Evolutionary conservation across 1,284 basidiomycete species (phyloP), one percentile per base, ranked within the genome.

Genomic region (Malassezia pachydermatis): DNA sequence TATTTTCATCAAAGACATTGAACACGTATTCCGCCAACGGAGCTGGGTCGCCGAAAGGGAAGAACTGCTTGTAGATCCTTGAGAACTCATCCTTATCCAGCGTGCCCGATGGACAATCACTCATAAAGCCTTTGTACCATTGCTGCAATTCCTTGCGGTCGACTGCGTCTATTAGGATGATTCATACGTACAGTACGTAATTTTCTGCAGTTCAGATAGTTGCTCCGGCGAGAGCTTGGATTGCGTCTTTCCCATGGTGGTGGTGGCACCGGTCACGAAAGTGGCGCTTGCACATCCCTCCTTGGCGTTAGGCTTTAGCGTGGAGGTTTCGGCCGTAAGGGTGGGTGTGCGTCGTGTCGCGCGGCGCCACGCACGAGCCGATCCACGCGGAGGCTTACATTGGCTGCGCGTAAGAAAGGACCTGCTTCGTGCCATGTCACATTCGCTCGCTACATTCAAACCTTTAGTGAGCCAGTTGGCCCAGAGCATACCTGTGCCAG

Each of bases 131-230:
- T 75, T 96, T 96, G 79, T 96, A 94, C 92, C 94, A 99, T 79
- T 96, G 90, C 77, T 98, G 92, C 45, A 98, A 82, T 74, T 99
- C 94, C 75, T 90, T 88, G 82, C 96, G 95, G 79, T 98, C 94
- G 74, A 99, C 94, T 98, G 73, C 24, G 58, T 53, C n/a, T 48
- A 45, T 34, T 46, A 11, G 25, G 6, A 6, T 32, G 9, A 11
- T 16, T 5, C 10, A 14, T 10, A 62, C 86, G 72, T 67, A 95
- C 92, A 98, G 74, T 98, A 94, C 1, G 94, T 99, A 76, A 88
- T 87, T 80, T 90, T 94, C 76, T 96, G 90, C 47, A 98, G 82
- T 70, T 95, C 89, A 29, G 83, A 78, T 56, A 99, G 83, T 76
- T 98, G 88, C 62, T 98, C 92, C 32, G 86, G 82, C 14, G 88